Conservation (phyloP, 176 grass and related monocot species). For the Paspalum notatum region DNA sequence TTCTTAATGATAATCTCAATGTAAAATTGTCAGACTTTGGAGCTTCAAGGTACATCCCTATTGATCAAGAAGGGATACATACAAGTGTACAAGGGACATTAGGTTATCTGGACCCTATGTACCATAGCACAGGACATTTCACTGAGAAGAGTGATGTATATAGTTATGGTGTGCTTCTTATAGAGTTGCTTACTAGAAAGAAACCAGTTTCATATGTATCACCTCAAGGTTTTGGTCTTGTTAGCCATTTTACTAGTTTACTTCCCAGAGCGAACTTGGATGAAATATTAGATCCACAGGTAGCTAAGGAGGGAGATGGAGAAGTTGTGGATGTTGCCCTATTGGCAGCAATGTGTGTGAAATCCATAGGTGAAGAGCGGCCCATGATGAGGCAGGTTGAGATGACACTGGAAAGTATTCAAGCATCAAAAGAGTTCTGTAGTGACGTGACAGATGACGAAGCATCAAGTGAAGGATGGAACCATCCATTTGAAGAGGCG, state of each 20-base stretch:
- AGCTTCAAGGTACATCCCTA: slow-evolving; percentile 43
- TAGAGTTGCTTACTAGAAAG: slow-evolving; percentile 45
- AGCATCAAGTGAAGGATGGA: neutral
- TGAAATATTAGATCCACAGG: neutral
- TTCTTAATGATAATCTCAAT: neutral
- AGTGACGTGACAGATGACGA: neutral
- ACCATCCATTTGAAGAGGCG: no score
- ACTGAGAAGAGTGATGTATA: slow-evolving; percentile 61
- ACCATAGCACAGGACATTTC: slow-evolving; percentile 33
- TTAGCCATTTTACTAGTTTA: neutral
- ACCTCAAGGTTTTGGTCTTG: neutral
- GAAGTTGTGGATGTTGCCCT: slow-evolving; percentile 15
- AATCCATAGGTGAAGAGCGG: slow-evolving; percentile 9
- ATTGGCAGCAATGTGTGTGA: slow-evolving; percentile 37
- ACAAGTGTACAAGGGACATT: slow-evolving; percentile 46
- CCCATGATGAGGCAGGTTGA: neutral
- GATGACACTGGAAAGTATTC: slow-evolving; percentile 23
- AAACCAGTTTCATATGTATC: slow-evolving; percentile 15
- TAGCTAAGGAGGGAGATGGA: neutral
- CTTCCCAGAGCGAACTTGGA: neutral
- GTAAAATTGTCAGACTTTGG: slow-evolving; percentile 49
- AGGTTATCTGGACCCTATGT: slow-evolving; percentile 52
- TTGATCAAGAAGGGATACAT: slow-evolving; percentile 28
- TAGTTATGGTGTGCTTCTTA: no score
- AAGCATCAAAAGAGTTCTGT: neutral